phyloP scores from a whole-genome alignment of 2,329 filamentous ascomycete genomes.

The Leptosphaerulina australis region DNA sequence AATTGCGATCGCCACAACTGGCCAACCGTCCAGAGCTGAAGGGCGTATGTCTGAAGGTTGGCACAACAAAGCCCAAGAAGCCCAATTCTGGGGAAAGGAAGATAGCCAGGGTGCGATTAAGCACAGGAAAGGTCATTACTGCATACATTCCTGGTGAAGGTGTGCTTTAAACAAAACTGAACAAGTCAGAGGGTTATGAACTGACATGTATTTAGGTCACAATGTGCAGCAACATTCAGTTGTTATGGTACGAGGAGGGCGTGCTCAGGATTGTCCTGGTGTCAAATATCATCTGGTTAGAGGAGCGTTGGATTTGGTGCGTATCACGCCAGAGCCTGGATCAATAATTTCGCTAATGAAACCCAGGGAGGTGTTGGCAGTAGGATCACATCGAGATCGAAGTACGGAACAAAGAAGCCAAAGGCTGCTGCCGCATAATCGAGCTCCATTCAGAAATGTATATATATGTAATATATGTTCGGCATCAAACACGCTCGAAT shows the following conservation, averaged over 20 bases:
- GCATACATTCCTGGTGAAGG: slow-evolving; percentile 96
- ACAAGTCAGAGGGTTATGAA: slow-evolving; percentile 1
- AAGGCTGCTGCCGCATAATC: slow-evolving; percentile 60
- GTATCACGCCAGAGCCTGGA: slow-evolving; percentile 46
- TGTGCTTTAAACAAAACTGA: slow-evolving; percentile 38
- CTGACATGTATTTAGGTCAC: slow-evolving; percentile 64
- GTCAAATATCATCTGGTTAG: slow-evolving; percentile 94
- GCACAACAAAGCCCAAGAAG: slow-evolving; percentile 95
- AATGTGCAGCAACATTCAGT: slow-evolving; percentile 99
- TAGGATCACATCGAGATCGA: slow-evolving; percentile 83
- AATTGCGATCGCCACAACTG: slow-evolving; percentile 86
- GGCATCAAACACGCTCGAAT: slow-evolving; percentile 35
- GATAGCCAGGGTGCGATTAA: slow-evolving; percentile 88
- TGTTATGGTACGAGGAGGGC: slow-evolving; percentile 89
- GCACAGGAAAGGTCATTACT: slow-evolving; percentile 83
- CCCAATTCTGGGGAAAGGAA: slow-evolving; percentile 98
- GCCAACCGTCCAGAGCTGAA: slow-evolving; percentile 80
- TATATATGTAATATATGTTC: slow-evolving; percentile 37
- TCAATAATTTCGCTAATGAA: slow-evolving; percentile 27
- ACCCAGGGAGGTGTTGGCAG: slow-evolving; percentile 85
- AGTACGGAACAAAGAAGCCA: slow-evolving; percentile 98
- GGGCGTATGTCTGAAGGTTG: slow-evolving; percentile 94
- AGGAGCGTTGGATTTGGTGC: slow-evolving; percentile 89
- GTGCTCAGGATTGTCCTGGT: slow-evolving; percentile 96
- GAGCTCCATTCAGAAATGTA: slow-evolving; percentile 20